These are phyloP conservation scores for Papiliotrema flavescens DNA, from an alignment of 1,284 basidiomycete genomes.

Conservation along the genomic window DNA sequence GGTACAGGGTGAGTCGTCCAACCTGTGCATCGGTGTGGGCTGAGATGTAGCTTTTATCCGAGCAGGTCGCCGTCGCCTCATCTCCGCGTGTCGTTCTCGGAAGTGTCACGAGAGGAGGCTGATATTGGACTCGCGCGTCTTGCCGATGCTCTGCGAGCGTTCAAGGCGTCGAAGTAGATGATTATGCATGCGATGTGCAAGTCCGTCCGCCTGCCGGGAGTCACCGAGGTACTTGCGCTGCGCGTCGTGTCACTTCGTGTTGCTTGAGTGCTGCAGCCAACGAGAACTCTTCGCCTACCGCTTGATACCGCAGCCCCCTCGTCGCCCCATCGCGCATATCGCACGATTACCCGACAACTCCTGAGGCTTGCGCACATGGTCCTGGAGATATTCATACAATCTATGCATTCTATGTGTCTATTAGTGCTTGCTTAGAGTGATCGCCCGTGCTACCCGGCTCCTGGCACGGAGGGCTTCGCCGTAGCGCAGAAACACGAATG, in stretches of 20 bases:
- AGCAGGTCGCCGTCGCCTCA: conserved; percentile 63
- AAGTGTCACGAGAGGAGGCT: conserved; percentile 60
- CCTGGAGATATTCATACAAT: neutral
- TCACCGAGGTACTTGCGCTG: neutral
- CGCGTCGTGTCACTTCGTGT: too few relatives aligned
- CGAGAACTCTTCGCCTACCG: too few relatives aligned
- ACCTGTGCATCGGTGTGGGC: too few relatives aligned
- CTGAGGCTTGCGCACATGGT: neutral
- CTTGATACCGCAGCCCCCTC: too few relatives aligned
- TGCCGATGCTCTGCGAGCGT: neutral
- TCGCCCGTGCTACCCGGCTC: conserved; percentile 36
- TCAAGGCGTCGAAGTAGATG: neutral
- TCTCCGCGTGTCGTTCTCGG: conserved; percentile 75
- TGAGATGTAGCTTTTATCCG: conserved; percentile 66
- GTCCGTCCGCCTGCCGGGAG: neutral
- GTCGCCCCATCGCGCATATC: too few relatives aligned
- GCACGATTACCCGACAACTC: too few relatives aligned
- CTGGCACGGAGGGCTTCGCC: conserved; percentile 37
- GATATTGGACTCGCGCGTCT: conserved; percentile 58
- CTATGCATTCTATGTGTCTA: neutral
- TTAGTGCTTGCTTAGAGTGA: neutral
- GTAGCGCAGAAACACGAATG: conserved; percentile 40
- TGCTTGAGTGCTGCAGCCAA: too few relatives aligned
- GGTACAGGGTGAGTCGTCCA: conserved; percentile 55
- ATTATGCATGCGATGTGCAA: neutral